Conservation (phyloP, 768 basidiomycete species). For the Cytidiella melzeri region DNA sequence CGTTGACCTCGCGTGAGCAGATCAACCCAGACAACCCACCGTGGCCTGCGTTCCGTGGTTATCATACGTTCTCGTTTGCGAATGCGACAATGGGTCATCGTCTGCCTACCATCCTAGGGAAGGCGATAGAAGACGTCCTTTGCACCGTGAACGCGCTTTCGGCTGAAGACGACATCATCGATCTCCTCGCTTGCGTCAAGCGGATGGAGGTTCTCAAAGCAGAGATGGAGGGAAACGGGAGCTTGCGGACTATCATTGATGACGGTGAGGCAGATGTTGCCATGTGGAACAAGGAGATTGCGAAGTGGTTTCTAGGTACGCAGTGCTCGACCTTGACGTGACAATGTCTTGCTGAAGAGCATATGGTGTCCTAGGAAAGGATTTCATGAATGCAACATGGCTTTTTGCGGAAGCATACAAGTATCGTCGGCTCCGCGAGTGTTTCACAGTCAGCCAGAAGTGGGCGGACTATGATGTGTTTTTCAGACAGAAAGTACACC, state of each 20-base stretch:
- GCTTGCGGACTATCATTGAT: constrained; percentile 82
- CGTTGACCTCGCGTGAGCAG: constrained; percentile 25
- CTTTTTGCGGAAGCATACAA: constrained; percentile 94
- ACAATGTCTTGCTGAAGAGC: neutral
- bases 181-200: constrained; percentile 80
- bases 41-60: constrained; percentile 76
- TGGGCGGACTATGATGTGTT: constrained; percentile 94
- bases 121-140: constrained; percentile 89
- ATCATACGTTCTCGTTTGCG: constrained; percentile 65
- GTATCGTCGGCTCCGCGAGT: constrained; percentile 86
- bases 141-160: constrained; percentile 84
- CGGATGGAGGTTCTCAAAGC: constrained; percentile 88
- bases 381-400: constrained; percentile 96
- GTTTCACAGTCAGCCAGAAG: constrained; percentile 86
- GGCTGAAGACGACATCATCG: constrained; percentile 75
- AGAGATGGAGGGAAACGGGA: constrained; percentile 78
- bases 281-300: constrained; percentile 96
- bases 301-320: constrained; percentile 85
- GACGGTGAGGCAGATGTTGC: constrained; percentile 90
- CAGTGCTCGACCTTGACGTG: constrained; percentile 3
- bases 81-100: constrained; percentile 96
- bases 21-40: constrained; percentile 82
- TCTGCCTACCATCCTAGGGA: constrained; percentile 90
- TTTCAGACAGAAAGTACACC: constrained; percentile 77
- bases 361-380: constrained; percentile 48